A percentile compares a stretch with the other conserved stretches of the same genome.
These are phyloP conservation scores for Moesziomyces antarcticus DNA, from an alignment of 1,284 basidiomycete genomes.

Conservation along the genomic window DNA sequence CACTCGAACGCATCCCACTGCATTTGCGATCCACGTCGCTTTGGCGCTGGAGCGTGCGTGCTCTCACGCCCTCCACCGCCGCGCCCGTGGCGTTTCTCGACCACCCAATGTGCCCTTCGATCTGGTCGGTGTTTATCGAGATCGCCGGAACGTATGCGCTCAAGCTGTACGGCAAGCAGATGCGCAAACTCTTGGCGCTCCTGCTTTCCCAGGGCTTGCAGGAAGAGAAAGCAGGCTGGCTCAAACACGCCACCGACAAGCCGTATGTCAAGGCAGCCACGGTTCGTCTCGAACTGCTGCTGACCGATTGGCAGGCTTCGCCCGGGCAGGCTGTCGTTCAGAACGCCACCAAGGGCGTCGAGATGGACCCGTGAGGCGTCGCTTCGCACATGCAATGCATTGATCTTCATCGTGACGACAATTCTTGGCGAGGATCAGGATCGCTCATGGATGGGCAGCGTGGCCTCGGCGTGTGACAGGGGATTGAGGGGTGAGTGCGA, in stretches of 20 bases:
- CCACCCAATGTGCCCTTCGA: slow-evolving; percentile 55
- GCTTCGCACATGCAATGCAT: too few species aligned
- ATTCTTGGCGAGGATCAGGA: background rate
- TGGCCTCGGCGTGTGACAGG: too few species aligned
- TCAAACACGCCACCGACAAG: slow-evolving; percentile 32
- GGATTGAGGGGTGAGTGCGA: too few species aligned
- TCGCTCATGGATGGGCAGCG: too few species aligned
- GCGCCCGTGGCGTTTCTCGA: slow-evolving; percentile 26
- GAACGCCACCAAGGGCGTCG: slow-evolving; percentile 36
- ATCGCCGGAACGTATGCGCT: slow-evolving; percentile 51
- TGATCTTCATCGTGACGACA: slow-evolving; percentile 2
- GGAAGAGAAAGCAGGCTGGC: slow-evolving; percentile 43
- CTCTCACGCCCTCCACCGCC: slow-evolving; percentile 50
- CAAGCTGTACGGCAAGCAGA: slow-evolving; percentile 55
- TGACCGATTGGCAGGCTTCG: slow-evolving; percentile 62
- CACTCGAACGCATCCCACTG: slow-evolving; percentile 29
- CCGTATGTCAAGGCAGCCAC: slow-evolving; percentile 52
- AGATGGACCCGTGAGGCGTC: slow-evolving; percentile 31
- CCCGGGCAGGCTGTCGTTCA: slow-evolving; percentile 13
- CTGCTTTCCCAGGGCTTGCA: slow-evolving; percentile 54
- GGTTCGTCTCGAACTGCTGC: slow-evolving; percentile 61
- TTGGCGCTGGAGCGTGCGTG: slow-evolving; percentile 63
- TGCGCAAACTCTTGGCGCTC: slow-evolving; percentile 53
- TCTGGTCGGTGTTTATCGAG: slow-evolving; percentile 63
- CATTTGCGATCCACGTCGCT: slow-evolving; percentile 52